phyloP scores from a whole-genome alignment of 2,329 filamentous ascomycete species.

The Colletotrichum sp. region DNA sequence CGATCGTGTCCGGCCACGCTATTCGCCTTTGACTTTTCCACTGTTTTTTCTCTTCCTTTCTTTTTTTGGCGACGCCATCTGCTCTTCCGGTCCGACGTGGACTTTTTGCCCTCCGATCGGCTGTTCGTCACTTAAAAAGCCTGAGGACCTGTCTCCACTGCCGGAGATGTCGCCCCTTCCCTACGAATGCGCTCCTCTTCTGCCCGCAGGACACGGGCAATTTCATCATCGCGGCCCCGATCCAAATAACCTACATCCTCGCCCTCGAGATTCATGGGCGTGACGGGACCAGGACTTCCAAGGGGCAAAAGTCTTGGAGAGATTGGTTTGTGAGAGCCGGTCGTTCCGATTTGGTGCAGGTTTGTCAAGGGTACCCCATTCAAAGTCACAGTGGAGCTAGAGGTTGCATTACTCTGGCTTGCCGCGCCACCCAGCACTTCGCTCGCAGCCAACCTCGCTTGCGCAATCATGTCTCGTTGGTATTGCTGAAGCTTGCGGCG shows the following conservation, averaged over 20 bases:
- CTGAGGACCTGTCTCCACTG: slow-evolving; percentile 33
- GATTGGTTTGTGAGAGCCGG: slow-evolving; percentile 48
- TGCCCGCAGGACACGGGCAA: slow-evolving; percentile 21
- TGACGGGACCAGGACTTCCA: slow-evolving; percentile 65
- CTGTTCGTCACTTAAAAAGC: slow-evolving; percentile 26
- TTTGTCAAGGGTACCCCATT: slow-evolving; percentile 40
- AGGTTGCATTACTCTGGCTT: slow-evolving; percentile 26
- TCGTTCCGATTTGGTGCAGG: slow-evolving; percentile 38
- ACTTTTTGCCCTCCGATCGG: not conserved
- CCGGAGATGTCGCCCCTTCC: slow-evolving; percentile 35
- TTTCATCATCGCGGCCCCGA: slow-evolving; percentile 29
- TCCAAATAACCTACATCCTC: slow-evolving; percentile 43
- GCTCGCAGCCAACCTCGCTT: slow-evolving; percentile 53
- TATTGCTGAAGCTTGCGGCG: slow-evolving; percentile 61
- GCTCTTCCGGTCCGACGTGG: not conserved
- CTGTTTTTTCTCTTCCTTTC: not conserved
- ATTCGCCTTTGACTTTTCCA: no score
- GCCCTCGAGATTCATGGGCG: slow-evolving; percentile 61
- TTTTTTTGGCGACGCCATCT: not conserved
- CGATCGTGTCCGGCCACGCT: not conserved
- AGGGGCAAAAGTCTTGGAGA: slow-evolving; percentile 57
- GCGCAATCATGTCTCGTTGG: slow-evolving; percentile 65
- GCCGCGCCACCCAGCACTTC: slow-evolving; percentile 30
- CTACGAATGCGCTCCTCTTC: slow-evolving; percentile 36
- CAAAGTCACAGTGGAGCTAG: slow-evolving; percentile 34